Evolutionary conservation across 768 basidiomycete species (phyloP).

Genomic region (Russula sp.): DNA sequence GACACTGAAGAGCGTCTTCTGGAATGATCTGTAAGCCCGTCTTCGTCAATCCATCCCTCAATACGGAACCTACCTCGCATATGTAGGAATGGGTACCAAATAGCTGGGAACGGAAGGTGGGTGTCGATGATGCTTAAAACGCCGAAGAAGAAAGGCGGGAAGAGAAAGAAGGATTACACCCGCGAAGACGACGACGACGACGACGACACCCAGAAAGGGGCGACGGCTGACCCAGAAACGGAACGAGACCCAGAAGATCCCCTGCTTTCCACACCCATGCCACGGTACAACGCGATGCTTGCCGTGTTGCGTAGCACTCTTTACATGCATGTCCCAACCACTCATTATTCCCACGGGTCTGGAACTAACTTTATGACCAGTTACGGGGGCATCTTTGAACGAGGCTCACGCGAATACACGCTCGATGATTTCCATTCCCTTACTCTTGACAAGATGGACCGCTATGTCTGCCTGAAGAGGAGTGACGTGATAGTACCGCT

Average conservation of each 20-base stretch:
- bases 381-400: constrained; percentile 88
- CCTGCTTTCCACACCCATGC: constrained; percentile 56
- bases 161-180: constrained; percentile 37
- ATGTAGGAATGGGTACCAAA: constrained; percentile 72
- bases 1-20: constrained; percentile 77
- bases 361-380: constrained; percentile 39
- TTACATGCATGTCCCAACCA: constrained; percentile 62
- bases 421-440: constrained; percentile 84
- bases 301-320: constrained; percentile 80
- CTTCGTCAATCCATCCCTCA: neutral
- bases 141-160: constrained; percentile 53
- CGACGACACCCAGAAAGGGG: constrained; percentile 27
- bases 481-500: constrained; percentile 60
- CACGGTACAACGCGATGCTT: constrained; percentile 87
- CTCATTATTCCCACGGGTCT: neutral
- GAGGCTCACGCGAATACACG: constrained; percentile 79
- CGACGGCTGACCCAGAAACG: constrained; percentile 44
- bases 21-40: constrained; percentile 72
- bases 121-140: constrained; percentile 65
- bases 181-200: constrained; percentile 31
- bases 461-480: constrained; percentile 68
- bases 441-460: constrained; percentile 81
- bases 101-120: constrained; percentile 74
- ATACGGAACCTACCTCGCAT: neutral
- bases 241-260: constrained; percentile 65